Evolutionary conservation across 1,139 yeast species (phyloP).

Genomic region (Protomyces inouyei): DNA sequence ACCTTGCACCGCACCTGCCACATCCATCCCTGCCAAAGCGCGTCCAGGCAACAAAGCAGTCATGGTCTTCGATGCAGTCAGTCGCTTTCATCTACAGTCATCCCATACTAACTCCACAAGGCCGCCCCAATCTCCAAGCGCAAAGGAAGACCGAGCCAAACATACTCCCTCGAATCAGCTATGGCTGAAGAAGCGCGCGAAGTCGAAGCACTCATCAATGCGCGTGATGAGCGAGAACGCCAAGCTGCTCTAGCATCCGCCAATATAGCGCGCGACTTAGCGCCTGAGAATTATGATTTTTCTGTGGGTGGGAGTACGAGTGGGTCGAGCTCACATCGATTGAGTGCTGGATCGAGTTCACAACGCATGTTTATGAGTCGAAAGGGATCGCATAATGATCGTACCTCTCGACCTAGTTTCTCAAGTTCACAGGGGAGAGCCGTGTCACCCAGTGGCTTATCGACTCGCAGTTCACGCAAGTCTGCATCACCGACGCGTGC

Average conservation of each 20-base stretch:
- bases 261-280: neutral
- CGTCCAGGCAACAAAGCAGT: neutral
- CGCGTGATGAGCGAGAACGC: constrained; percentile 8
- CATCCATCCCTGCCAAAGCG: too few relatives aligned
- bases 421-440: neutral
- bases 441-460: neutral
- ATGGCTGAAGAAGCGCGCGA: constrained; percentile 27
- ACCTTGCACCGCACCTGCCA: too few relatives aligned
- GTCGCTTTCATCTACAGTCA: neutral
- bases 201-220: constrained; percentile 23
- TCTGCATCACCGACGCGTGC: constrained; percentile 7
- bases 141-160: constrained; percentile 11
- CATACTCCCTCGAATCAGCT: constrained; percentile 16
- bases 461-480: neutral
- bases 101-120: neutral
- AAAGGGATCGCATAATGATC: neutral
- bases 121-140: constrained; percentile 6
- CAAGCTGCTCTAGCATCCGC: constrained; percentile 4
- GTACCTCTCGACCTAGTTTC: constrained; percentile 2
- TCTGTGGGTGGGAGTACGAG: neutral
- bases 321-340: neutral
- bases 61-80: constrained; percentile 22
- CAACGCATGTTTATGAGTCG: constrained; percentile 5
- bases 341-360: neutral
- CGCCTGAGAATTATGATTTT: constrained; percentile 1